Base-by-base conservation (phyloP, 106 monocot species). In the Platanthera zijinensis region DNA sequence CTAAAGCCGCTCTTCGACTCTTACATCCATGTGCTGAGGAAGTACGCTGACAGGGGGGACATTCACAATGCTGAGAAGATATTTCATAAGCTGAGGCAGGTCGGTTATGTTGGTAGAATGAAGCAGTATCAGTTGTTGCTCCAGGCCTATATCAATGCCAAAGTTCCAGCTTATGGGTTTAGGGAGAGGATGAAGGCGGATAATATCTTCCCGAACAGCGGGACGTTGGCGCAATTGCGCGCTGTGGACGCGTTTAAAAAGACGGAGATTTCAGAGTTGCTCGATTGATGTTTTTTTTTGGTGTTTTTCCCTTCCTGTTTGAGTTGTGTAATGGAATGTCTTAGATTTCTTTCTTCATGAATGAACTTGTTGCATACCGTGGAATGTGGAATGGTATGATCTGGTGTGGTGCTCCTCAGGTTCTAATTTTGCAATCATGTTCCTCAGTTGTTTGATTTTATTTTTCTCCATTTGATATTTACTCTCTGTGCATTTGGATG, bases 161-260 rank as follows among this genome's bases (percentile, higher is more conserved):
- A 88, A 45, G 54, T 63, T 54, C 95, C 95, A 7, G 87, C 87
- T 14, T 95, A 95, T 76, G 95, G 95, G 21, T 95, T 95, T 74
- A 84, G 87, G 72, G 95, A 95, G 81, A 90, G 95, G 83, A 84
- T 95, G 95, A 92, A 86, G 70, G 95, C 95, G 28, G 91, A 95
- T 76, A 89, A 89, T 53, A 73, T 95, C 14, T 86, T 87, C 73
- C 95, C 91, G 9, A 87, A 84, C 79, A 86, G 78, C 51, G 3
- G 11, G 0, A 51, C 87, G 54, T 79, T 84, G 10, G 81, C 68
- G 51, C 79, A 83, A 62, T 56, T 95, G 66, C 74, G 61, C 11
- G 72, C 82, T 11, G 74, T 76, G 32, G 87, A 89, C 57, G 82
- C 86, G 2, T 92, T 95, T 49, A 86, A 25, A 82, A 92, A 78